phyloP scores from a whole-genome alignment of 108 stramenopile species.

The Discostella pseudostelligera region DNA sequence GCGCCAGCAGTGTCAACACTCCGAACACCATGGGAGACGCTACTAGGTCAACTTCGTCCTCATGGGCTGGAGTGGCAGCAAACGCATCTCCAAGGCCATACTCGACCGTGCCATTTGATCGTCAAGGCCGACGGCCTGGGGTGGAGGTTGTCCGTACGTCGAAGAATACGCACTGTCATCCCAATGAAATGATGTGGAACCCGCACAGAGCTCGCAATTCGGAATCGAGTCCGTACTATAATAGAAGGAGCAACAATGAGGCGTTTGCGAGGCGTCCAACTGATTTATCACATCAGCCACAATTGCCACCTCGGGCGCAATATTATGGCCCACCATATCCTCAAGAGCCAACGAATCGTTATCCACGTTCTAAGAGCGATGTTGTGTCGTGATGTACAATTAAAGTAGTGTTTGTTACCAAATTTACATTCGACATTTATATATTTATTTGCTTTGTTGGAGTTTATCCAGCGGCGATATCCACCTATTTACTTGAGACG shows the following conservation, averaged over 20 bases:
- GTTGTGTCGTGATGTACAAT: not conserved
- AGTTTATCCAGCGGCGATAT: no score
- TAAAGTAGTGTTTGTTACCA: no score
- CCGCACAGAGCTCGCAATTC: no score
- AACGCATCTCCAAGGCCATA: constrained; percentile 10
- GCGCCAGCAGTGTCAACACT: not conserved
- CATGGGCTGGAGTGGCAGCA: not conserved
- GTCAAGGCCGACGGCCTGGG: not conserved
- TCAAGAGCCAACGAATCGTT: not conserved
- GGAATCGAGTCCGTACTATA: no score
- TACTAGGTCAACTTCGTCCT: not conserved
- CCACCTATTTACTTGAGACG: no score
- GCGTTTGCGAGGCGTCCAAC: no score
- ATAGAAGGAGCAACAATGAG: no score
- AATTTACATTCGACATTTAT: no score
- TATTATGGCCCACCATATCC: not conserved
- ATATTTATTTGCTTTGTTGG: no score
- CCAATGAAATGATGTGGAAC: not conserved
- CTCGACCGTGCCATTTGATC: constrained; percentile 1
- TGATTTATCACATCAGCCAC: not conserved
- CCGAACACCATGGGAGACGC: not conserved
- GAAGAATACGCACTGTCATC: not conserved
- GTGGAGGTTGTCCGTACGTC: not conserved
- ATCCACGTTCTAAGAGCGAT: not conserved
- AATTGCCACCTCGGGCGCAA: not conserved